Evolutionary conservation across 176 grass and related monocot genomes (phyloP).

Genomic region (Carex pumila): DNA sequence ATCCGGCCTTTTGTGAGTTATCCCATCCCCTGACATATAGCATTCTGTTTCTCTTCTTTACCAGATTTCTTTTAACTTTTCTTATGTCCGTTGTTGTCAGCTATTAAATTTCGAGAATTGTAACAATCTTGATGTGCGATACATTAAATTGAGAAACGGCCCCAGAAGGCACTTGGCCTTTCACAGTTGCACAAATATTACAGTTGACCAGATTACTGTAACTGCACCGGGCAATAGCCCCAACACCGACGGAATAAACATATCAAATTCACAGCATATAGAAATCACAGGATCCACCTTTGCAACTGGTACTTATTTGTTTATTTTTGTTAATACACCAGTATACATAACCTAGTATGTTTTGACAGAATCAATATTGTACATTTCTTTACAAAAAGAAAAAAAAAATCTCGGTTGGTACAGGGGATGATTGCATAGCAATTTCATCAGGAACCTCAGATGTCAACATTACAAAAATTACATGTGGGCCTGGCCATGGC

Average conservation of each 20-base stretch:
- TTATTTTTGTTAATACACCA: background rate
- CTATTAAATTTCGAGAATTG: conserved; percentile 30
- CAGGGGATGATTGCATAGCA: conserved; percentile 70
- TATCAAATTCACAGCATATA: conserved; percentile 21
- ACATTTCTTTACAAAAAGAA: background rate
- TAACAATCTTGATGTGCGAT: conserved; percentile 27
- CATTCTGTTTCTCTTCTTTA: background rate
- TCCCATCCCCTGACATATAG: background rate
- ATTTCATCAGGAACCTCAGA: conserved; percentile 29
- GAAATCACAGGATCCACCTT: conserved; percentile 31
- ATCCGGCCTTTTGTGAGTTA: conserved; percentile 49
- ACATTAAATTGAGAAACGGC: conserved; percentile 37
- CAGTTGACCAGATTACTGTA: conserved; percentile 24
- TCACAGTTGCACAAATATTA: conserved; percentile 25
- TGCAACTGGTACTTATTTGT: conserved; percentile 32
- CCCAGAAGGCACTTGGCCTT: conserved; percentile 44
- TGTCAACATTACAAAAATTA: conserved; percentile 24
- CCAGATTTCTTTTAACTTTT: background rate
- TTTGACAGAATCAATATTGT: background rate
- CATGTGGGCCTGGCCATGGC: conserved; percentile 65
- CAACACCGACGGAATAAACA: conserved; percentile 68
- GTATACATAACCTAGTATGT: background rate
- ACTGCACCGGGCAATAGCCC: conserved; percentile 46
- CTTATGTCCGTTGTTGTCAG: conserved; percentile 5
- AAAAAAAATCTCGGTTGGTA: background rate